These are phyloP conservation scores for Telopea speciosissima DNA, from an alignment of 177 flowering plant genomes.

Conservation along the genomic window DNA sequence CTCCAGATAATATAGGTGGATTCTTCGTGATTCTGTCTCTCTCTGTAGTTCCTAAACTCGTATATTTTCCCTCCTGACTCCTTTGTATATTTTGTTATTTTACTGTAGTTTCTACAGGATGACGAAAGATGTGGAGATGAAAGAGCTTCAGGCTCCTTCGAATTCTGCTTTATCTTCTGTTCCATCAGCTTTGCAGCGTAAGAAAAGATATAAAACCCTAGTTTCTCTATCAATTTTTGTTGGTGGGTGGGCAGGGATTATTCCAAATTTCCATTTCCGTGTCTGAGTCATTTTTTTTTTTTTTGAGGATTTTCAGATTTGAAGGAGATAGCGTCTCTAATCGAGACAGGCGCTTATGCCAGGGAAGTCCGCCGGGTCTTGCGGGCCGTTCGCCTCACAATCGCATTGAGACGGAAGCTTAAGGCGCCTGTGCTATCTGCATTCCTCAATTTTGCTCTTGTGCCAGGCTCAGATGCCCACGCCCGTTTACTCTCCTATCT, in stretches of 20 bases:
- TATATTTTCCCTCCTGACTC: not conserved
- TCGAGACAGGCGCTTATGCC: constrained; percentile 76
- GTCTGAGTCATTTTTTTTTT: not conserved
- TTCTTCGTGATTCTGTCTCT: not conserved
- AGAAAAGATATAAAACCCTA: constrained; percentile 12
- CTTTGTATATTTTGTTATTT: not conserved
- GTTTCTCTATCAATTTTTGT: not conserved
- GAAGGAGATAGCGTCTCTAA: constrained; percentile 65
- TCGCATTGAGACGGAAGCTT: constrained; percentile 56
- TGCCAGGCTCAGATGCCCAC: constrained; percentile 68
- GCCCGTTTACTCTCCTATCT: constrained; percentile 45
- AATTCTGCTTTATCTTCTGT: constrained; percentile 35
- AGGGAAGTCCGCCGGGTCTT: constrained; percentile 67
- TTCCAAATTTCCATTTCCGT: not conserved
- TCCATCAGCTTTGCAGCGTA: constrained; percentile 61
- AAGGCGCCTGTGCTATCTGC: constrained; percentile 49
- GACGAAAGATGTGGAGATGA: constrained; percentile 92
- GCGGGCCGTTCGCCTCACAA: constrained; percentile 68
- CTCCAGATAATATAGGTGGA: not conserved
- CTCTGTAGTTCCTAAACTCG: not conserved
- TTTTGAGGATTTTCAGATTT: constrained; percentile 37
- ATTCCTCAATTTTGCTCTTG: constrained; percentile 51
- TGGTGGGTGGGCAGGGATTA: too few relatives aligned
- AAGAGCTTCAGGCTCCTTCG: constrained; percentile 57
- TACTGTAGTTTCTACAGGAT: constrained; percentile 20